These are phyloP conservation scores for Dimocarpus longan DNA, from an alignment of 345 rosid species.

Conservation along the genomic window DNA sequence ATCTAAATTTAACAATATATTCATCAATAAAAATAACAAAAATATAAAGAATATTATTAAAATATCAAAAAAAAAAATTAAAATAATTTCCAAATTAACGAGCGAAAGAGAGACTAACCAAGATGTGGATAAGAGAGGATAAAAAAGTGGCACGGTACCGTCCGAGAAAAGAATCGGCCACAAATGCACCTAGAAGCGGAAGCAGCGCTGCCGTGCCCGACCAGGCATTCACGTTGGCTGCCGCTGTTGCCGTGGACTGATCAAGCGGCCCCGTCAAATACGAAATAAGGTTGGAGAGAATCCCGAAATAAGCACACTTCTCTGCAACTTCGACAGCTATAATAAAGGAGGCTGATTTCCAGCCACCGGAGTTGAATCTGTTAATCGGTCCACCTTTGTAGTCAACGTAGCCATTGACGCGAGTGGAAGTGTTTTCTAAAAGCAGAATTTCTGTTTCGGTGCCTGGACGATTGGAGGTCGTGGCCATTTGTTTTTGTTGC, in stretches of 20 bases:
- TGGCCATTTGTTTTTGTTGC: conserved; percentile 8
- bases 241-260: not conserved
- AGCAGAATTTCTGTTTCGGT: conserved; percentile 7
- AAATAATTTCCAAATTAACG: not conserved
- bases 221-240: not conserved
- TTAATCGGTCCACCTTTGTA: conserved; percentile 13
- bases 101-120: not conserved
- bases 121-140: not conserved
- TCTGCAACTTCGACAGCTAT: conserved; percentile 27
- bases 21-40: too few species aligned
- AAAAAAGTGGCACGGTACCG: not conserved
- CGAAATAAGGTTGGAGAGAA: not conserved
- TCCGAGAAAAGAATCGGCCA: not conserved
- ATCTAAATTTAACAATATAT: too few species aligned
- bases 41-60: too few species aligned
- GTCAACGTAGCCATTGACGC: conserved; percentile 27
- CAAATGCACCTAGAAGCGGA: not conserved
- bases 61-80: too few species aligned
- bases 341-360: conserved; percentile 38
- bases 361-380: conserved; percentile 32
- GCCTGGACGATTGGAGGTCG: not conserved
- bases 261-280: not conserved
- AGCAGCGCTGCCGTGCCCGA: not conserved
- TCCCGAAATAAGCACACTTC: not conserved
- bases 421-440: conserved; percentile 6